Evolutionary conservation across 257 asterid genomes (phyloP), one percentile per base, ranked within the genome.

Genomic region (Solanum pimpinellifolium): DNA sequence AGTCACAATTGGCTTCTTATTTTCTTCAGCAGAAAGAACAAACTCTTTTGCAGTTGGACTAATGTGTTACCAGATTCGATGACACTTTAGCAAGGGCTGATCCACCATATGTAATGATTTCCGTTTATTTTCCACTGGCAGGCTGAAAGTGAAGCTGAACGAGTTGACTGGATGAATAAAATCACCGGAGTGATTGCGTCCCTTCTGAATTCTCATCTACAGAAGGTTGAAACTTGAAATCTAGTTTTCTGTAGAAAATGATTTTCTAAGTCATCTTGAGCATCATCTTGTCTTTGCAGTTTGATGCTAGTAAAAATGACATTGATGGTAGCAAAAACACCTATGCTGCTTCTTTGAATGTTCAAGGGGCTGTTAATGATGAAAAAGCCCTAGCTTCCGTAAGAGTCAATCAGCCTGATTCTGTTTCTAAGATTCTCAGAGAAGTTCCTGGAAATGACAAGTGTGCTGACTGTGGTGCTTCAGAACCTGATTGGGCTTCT

Each of bases 101-200:
- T 80, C 85, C 84, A 46, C 62, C 25, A 46, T 44, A 2, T 29
- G 25, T 80, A 80, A 80, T 11, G 11, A 80, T 47, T 80, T 11
- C 68, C 84, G 69, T 80, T 49, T 80, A 18, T 80, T 80, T 80
- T 80, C 85, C 85, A 80, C 92, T 89, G 44, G 85, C 91, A 96
- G 99, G 99, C 99, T 86, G 99, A 97, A 92, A 95, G 90, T 88
- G 99, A 97, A 93, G 98, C 98, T 89, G 99, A 97, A 87, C 94
- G 99, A 90, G 88, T 88, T 89, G 99, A 95, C 89, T 97, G 99
- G 99, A 96, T 97, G 98, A 93, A 92, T 92, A 97, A 97, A 91
- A 95, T 95, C 89, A 93, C 96, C 2, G 97, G 96, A 85, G 98
- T 93, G 56, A 97, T 95, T 89, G 92, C 97, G 2, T 94, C 98